A percentile compares a stretch with the other conserved stretches of the same genome.
Evolutionary conservation across 441 rosid species (phyloP).

Genomic region (Erodium trifolium): DNA sequence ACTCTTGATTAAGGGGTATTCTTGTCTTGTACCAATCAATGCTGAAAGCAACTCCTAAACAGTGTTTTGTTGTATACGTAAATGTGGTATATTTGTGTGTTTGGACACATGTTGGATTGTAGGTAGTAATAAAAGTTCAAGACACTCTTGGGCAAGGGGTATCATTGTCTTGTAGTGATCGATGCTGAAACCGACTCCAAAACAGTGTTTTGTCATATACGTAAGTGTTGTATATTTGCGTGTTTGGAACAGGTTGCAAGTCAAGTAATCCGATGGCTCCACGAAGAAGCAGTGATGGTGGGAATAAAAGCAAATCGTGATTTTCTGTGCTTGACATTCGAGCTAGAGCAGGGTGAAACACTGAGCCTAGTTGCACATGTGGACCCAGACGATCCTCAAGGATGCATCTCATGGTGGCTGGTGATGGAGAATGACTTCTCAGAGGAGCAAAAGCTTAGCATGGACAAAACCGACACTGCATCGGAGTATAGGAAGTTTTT

Average conservation of each 20-base stretch:
- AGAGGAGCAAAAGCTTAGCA: conserved; percentile 42
- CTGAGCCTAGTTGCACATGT: conserved; percentile 80
- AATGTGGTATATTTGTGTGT: too few relatives aligned
- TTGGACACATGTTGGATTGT: too few relatives aligned
- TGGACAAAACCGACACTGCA: conserved; percentile 30
- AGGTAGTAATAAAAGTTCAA: too few relatives aligned
- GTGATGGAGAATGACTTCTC: conserved; percentile 70
- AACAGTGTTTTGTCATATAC: too few relatives aligned
- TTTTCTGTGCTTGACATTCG: conserved; percentile 61
- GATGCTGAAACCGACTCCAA: too few relatives aligned
- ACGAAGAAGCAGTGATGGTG: conserved; percentile 72
- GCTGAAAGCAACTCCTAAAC: too few relatives aligned
- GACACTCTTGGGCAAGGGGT: too few relatives aligned
- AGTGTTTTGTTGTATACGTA: too few relatives aligned
- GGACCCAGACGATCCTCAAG: conserved; percentile 54
- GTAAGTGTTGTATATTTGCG: background rate
- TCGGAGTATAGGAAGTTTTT: conserved; percentile 55
- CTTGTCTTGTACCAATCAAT: too few relatives aligned
- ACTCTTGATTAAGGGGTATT: too few relatives aligned
- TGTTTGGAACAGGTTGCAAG: conserved; percentile 56
- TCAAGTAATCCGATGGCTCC: conserved; percentile 86
- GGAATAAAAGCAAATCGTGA: conserved; percentile 74
- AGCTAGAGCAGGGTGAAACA: conserved; percentile 75
- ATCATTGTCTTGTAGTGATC: too few relatives aligned
- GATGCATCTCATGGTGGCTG: conserved; percentile 89